A percentile compares a stretch with the other conserved stretches of the same genome.
Conservation (phyloP, 2,329 filamentous ascomycete species). For the Leptosphaerulina australis region DNA sequence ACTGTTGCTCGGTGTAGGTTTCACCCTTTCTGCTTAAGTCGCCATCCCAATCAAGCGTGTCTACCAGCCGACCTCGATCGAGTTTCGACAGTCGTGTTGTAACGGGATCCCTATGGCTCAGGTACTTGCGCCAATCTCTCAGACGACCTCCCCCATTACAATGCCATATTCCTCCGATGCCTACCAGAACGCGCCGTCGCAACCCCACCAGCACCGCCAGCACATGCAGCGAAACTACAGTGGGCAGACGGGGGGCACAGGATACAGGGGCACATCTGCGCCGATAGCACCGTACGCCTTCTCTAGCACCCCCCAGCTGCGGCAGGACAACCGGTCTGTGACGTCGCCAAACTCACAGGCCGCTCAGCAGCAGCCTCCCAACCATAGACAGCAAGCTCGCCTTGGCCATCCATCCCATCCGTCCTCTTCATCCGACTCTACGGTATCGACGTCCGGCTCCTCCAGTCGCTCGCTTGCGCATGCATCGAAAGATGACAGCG, state of each 20-base stretch:
- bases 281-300: constrained; percentile 59
- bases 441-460: constrained; percentile 56
- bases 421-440: constrained; percentile 52
- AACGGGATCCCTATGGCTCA: constrained; percentile 48
- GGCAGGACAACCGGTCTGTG: constrained; percentile 61
- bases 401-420: constrained; percentile 47
- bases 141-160: constrained; percentile 55
- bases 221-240: constrained; percentile 52
- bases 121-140: constrained; percentile 56
- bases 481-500: constrained; percentile 58
- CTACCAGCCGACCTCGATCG: constrained; percentile 25
- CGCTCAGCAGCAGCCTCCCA: constrained; percentile 39
- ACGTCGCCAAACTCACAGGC: constrained; percentile 59
- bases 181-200: constrained; percentile 50
- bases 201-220: constrained; percentile 42
- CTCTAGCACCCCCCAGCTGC: constrained; percentile 60
- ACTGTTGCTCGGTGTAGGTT: constrained; percentile 22
- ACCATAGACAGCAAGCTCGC: constrained; percentile 31
- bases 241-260: constrained; percentile 46
- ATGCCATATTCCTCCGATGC: constrained; percentile 59
- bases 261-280: constrained; percentile 52
- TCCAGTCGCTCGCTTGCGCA: constrained; percentile 56
- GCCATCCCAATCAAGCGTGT: constrained; percentile 25
- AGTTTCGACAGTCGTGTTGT: constrained; percentile 26
- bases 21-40: constrained; percentile 22